Conservation (phyloP, 2,329 filamentous ascomycete genomes). For the Penicillium sp. region DNA sequence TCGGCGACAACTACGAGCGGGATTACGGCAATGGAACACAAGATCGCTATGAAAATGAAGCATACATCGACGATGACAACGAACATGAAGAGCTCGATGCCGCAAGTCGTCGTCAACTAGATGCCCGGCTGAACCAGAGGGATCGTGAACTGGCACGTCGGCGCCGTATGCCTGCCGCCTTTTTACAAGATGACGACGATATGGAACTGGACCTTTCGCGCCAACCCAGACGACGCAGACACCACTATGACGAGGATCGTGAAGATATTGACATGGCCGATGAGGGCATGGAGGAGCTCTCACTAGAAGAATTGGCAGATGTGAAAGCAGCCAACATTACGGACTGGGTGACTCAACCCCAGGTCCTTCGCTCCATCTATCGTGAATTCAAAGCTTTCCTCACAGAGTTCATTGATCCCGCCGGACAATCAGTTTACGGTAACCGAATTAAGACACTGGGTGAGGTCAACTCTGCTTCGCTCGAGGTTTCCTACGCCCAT, state of each 20-base stretch:
- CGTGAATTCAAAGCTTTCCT: conserved; percentile 97
- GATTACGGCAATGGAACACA: conserved; percentile 54
- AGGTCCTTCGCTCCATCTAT: conserved; percentile 89
- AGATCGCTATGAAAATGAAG: conserved; percentile 56
- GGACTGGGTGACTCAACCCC: conserved; percentile 89
- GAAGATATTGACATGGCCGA: conserved; percentile 86
- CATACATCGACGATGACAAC: conserved; percentile 63
- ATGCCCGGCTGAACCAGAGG: conserved; percentile 61
- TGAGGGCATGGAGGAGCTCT: conserved; percentile 93
- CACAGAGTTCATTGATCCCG: conserved; percentile 90
- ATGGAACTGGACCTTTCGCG: conserved; percentile 79
- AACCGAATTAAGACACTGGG: conserved; percentile 92
- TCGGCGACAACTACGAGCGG: conserved; percentile 65
- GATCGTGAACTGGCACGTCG: conserved; percentile 61
- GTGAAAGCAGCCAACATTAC: conserved; percentile 91
- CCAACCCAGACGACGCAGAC: conserved; percentile 79
- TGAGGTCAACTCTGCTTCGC: conserved; percentile 91
- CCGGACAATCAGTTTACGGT: conserved; percentile 89
- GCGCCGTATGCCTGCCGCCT: conserved; percentile 61
- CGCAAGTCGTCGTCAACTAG: conserved; percentile 59
- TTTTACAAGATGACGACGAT: conserved; percentile 73
- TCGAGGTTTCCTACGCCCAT: conserved; percentile 95
- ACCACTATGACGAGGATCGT: conserved; percentile 90
- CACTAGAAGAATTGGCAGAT: conserved; percentile 85
- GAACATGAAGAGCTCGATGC: conserved; percentile 63